A percentile compares a stretch with the other conserved stretches of the same genome.
Evolutionary conservation across 768 basidiomycete species (phyloP).

Genomic region (Mycena chlorophos): DNA sequence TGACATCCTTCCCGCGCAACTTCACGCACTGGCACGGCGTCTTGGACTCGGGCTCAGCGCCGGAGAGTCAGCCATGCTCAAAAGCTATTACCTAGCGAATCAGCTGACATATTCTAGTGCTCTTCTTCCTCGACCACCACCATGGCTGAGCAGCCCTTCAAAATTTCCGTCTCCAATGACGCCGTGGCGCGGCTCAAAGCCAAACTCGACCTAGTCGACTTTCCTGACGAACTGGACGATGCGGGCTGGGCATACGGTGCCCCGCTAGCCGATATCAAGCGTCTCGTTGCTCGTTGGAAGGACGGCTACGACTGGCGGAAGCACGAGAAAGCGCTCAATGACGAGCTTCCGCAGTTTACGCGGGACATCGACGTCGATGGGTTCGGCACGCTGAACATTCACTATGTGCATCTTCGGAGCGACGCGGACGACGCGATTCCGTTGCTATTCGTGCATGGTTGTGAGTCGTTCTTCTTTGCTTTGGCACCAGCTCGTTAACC

Average conservation of each 20-base stretch:
- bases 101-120: too few species aligned
- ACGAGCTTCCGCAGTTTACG: slow-evolving; percentile 44
- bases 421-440: slow-evolving; percentile 34
- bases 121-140: not conserved
- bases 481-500: not conserved
- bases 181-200: not conserved
- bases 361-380: slow-evolving; percentile 41
- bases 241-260: slow-evolving; percentile 53
- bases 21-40: too few species aligned
- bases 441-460: slow-evolving; percentile 47
- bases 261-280: slow-evolving; percentile 49
- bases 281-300: slow-evolving; percentile 49
- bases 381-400: slow-evolving; percentile 40
- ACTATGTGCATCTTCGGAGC: slow-evolving; percentile 46
- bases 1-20: too few species aligned
- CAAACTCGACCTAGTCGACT: slow-evolving; percentile 1
- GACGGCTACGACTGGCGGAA: slow-evolving; percentile 40
- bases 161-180: not conserved
- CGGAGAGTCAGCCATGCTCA: too few species aligned
- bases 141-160: slow-evolving; percentile 7
- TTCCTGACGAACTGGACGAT: slow-evolving; percentile 43
- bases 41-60: too few species aligned
- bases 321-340: slow-evolving; percentile 39
- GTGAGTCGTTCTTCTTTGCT: slow-evolving; percentile 28
- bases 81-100: too few species aligned